Evolutionary conservation across 192 early-diverging fungal species (phyloP), one percentile per base, ranked within the genome.

Genomic region (Chytriomyces confervae): DNA sequence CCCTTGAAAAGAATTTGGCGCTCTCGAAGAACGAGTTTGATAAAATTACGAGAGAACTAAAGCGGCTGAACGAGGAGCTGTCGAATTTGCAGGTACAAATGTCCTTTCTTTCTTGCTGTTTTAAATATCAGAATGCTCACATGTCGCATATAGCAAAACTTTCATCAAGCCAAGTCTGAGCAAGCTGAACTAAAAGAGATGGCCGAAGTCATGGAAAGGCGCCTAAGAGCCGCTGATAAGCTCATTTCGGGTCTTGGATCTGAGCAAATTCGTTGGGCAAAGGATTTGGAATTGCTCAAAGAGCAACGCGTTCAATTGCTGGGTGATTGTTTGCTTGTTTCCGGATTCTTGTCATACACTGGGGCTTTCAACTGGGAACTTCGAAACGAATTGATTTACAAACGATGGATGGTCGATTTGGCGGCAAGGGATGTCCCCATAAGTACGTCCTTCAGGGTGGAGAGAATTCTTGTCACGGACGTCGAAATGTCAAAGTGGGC

Each of bases 321-420:
- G 5, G 88, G 88, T 20, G 88, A 90, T 70, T 90, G 88, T 81
- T 77, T 90, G 50, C 75, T 90, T 6, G 84, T 88, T 7, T 90
- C 88, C 29, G 88, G 88, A 10, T 90, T 90, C 67, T 69, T 90
- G 11, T 86, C 84, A 79, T 90, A 90, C 79, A 87, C 88, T 27
- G 88, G 88, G 45, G 88, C 88, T 0, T 90, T 90, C 76, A 90
- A 90, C 61, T 90, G 88, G 88, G 88, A 90, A 72, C 71, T 90
- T 4, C 79, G 88, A 23, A 87, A 88, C 66, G 85, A 90, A 51
- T 77, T 90, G 11, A 85, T 90, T 51, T 88, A 90, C 83, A 86
- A 88, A 62, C 47, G 80, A 46, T 90, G 88, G 88, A 79, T 87
- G 77, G 81, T 76, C 6, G 88, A 90, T 79, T 63, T 87, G 11